Evolutionary conservation across 1,284 basidiomycete species (phyloP).

Genomic region (Leccinum griseonigrum): DNA sequence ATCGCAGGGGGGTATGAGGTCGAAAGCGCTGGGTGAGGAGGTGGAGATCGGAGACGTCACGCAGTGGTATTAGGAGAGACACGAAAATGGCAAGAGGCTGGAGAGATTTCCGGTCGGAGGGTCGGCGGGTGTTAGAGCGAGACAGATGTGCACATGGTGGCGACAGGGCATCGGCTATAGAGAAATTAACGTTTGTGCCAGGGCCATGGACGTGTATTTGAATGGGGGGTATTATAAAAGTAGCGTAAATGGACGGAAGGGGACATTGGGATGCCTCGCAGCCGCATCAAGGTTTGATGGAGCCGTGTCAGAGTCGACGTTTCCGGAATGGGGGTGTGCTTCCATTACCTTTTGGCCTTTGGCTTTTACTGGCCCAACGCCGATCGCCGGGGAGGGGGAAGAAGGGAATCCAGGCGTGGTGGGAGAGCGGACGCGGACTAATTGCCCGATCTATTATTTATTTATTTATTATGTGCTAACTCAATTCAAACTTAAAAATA

Average conservation of each 20-base stretch:
- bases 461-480: constrained; percentile 20
- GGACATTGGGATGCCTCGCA: constrained; percentile 12
- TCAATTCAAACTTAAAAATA: constrained; percentile 39
- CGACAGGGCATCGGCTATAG: constrained; percentile 5
- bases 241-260: constrained; percentile 8
- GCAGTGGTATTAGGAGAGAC: neutral
- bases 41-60: constrained; percentile 8
- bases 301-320: constrained; percentile 6
- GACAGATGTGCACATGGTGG: constrained; percentile 8
- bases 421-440: neutral
- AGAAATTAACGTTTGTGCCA: constrained; percentile 21
- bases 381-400: constrained; percentile 18
- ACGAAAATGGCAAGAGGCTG: constrained; percentile 8
- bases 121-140: constrained; percentile 1
- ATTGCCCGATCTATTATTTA: neutral
- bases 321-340: constrained; percentile 9
- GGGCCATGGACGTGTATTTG: neutral
- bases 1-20: constrained; percentile 2
- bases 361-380: constrained; percentile 15
- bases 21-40: neutral
- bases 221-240: constrained; percentile 8
- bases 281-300: constrained; percentile 30
- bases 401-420: neutral
- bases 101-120: constrained; percentile 5
- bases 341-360: constrained; percentile 24